These are phyloP conservation scores for Phytopythium ostracodes DNA, from an alignment of 352 stramenopile species.

Conservation along the genomic window DNA sequence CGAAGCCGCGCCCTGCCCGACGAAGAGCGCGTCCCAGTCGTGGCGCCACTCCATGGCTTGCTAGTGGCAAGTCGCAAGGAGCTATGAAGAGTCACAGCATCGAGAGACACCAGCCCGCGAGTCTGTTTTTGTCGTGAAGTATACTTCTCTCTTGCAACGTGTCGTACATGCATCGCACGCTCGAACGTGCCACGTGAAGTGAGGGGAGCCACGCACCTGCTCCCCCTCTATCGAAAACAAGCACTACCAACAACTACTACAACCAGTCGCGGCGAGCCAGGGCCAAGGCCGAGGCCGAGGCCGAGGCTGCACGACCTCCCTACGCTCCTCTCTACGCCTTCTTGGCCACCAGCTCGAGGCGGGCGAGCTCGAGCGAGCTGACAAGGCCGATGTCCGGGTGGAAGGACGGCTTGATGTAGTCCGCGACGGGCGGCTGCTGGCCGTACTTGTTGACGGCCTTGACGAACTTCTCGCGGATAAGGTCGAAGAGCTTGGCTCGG, in stretches of 20 bases:
- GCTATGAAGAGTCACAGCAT: not conserved
- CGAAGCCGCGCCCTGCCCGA: not conserved
- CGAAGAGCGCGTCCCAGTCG: slow-evolving; percentile 39
- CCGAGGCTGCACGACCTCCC: not conserved
- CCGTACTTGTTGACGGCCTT: slow-evolving; percentile 78
- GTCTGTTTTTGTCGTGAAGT: no score
- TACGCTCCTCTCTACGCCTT: not conserved
- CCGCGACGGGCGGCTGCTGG: slow-evolving; percentile 56
- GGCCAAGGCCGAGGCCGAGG: not conserved
- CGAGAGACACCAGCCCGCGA: no score
- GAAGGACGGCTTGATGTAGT: slow-evolving; percentile 84
- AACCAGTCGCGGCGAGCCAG: not conserved
- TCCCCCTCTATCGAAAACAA: not conserved
- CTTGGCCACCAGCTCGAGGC: slow-evolving; percentile 42
- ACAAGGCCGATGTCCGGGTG: slow-evolving; percentile 80
- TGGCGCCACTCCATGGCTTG: slow-evolving; percentile 12
- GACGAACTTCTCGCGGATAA: slow-evolving; percentile 81
- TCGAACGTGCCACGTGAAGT: not conserved
- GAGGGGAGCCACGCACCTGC: not conserved
- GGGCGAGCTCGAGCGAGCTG: slow-evolving; percentile 76
- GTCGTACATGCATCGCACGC: not conserved
- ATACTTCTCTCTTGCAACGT: not conserved
- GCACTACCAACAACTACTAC: slow-evolving; percentile 2
- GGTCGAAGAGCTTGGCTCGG: slow-evolving; percentile 79
- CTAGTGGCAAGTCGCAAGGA: slow-evolving; percentile 1